Evolutionary conservation across 495 filamentous ascomycete genomes (phyloP), one percentile per base, ranked within the genome.

Genomic region (Podospora australis): DNA sequence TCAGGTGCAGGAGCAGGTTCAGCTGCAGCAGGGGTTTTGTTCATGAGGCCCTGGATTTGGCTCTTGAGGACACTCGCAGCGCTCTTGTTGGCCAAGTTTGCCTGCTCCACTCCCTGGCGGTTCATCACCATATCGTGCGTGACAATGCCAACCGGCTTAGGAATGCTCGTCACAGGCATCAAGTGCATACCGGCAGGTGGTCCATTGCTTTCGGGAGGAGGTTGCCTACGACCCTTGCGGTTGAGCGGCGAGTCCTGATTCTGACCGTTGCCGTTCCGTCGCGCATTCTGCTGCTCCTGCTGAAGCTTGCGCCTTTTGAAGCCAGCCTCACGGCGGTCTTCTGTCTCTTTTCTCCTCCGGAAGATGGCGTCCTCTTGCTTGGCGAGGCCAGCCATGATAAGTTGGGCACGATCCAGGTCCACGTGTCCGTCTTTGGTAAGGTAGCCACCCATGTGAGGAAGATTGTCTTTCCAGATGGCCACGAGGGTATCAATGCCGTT

Each of bases 301-400:
- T 81, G 69, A 40, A 90, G 68, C 59, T 88, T 89, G 45, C 90
- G 78, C 54, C 89, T 70, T 67, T 87, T 92, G 49, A 78, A 78
- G 48, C 81, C 81, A 10, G 86, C 88, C 56, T 86, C 83, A 50
- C 82, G 80, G 53, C 87, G 79, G 40, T 94, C 88, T 43, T 96
- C 91, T 0, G 73, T 78, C 62, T 95, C 81, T 59, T 84, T 81
- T 50, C 92, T 79, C 47, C 90, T 80, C 32, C 74, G 75, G 67
- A 99, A 99, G 53, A 99, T 99, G 17, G 84, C 86, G 60, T 91
- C 88, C 69, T 99, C 92, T 62, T 96, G 90, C 60, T 91, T 95
- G 7, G 88, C 91, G 8, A 99, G 76, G 2, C 88, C 90, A 52
- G 83, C 76, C 24, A 99, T 72, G 54, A 99, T 96, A 52, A 83